These are phyloP conservation scores for Huntiella decipiens DNA, from an alignment of 2,329 filamentous ascomycete genomes.

Conservation along the genomic window DNA sequence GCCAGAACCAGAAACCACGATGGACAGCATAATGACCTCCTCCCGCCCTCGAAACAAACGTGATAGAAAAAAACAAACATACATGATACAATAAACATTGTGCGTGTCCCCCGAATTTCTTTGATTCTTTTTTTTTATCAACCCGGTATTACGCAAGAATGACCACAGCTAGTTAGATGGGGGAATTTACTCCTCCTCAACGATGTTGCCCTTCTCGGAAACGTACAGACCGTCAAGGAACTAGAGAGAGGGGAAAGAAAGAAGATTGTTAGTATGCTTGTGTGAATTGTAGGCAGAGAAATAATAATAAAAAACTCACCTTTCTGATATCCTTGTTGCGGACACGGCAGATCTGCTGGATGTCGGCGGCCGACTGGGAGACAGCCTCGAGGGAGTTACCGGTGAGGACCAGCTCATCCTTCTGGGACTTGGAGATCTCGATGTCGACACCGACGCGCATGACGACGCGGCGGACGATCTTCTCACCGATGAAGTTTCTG, in stretches of 20 bases:
- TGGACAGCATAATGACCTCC: no score
- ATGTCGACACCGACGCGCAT: constrained; percentile 87
- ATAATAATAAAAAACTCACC: constrained; percentile 30
- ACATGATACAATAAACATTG: no score
- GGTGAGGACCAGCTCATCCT: constrained; percentile 87
- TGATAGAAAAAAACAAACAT: no score
- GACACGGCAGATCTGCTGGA: constrained; percentile 98
- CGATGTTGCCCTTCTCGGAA: constrained; percentile 93
- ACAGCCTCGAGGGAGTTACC: constrained; percentile 96
- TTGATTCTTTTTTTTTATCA: no score
- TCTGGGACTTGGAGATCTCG: constrained; percentile 74
- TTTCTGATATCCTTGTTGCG: constrained; percentile 99
- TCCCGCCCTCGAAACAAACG: no score
- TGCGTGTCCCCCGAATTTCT: no score
- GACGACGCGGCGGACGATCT: constrained; percentile 82
- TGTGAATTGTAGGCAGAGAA: neutral
- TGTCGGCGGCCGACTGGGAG: constrained; percentile 95
- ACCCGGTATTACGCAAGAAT: no score
- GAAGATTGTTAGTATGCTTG: constrained; percentile 13
- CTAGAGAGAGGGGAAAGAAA: constrained; percentile 24
- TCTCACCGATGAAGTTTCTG: constrained; percentile 97
- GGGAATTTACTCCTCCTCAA: constrained; percentile 39
- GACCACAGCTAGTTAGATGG: constrained; percentile 1
- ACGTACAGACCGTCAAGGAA: constrained; percentile 99
- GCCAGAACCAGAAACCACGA: no score